Evolutionary conservation across 768 basidiomycete genomes (phyloP), one percentile per base, ranked within the genome.

Genomic region (Phanerochaete carnosa): DNA sequence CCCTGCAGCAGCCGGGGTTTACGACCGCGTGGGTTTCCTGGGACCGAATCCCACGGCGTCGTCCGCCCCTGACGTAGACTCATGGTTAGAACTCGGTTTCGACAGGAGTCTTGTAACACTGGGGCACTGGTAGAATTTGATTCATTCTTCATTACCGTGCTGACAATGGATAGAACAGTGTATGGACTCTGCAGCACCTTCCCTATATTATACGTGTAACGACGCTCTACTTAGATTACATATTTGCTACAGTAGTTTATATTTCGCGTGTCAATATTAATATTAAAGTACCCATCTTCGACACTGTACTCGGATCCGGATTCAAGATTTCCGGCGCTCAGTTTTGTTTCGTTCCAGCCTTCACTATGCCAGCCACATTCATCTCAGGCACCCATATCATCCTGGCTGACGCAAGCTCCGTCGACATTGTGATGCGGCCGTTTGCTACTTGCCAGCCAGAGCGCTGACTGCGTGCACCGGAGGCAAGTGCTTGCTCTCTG

Each of bases 41-140:
- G 89, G 87, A 6, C 74, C 89, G 16, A 70, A 60, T 13, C 63
- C 68, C 16, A 57, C 55, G 8, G 32, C 45, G 23, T 45, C 43
- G 7, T 62, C 68, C 2, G 75, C 77, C 1, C 76, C 80, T n/a
- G 80, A 78, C 6, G 77, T 81, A 2, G 78, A 79, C 33, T 68
- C 73, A 16, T 90, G 86, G 86, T 63, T 85, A 6, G 89, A 90
- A 59, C 72, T 87, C 53, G 89, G 89, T 9, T 90, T 89, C 58
- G 78, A 84, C 62, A 75, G 71, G 25, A 58, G 62, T 19, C 54
- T 58, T 28, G 80, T 86, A 23, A 62, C 73, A 2, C 76, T 88
- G 16, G 90, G 90, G 1, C 85, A 88, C 66, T 92, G 90, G 89
- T 91, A 74, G 77, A 61, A 16, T 13, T 29, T 11, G 22, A n/a